Evolutionary conservation across 192 early-diverging fungal genomes (phyloP), one percentile per base, ranked within the genome.

Genomic region (Nowakowskiella sp.): DNA sequence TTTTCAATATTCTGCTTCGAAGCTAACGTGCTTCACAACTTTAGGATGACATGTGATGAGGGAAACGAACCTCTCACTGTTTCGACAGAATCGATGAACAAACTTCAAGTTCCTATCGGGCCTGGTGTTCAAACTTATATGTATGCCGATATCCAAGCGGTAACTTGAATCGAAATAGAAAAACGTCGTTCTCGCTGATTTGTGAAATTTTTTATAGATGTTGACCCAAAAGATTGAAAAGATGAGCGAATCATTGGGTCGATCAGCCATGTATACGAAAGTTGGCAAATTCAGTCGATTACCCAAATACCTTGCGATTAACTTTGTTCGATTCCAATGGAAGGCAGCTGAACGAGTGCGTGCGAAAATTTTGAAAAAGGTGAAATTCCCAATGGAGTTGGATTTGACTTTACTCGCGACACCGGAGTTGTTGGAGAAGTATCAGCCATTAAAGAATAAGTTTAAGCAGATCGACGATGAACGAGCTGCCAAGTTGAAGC

Each of bases 311-410:
- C 62, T 99, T 45, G 83, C 91, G 0, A 73, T 95, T 19, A 78
- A 60, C 6, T 99, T 93, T 67, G 85, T 92, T 30, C 82, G 95
- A 13, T 96, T 97, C 67, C 93, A 88, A 73, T 99, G 94, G 94
- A 94, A 92, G 56, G 62, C 82, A 0, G 62, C 77, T 5, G 86
- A 87, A 51, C 68, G 74, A 27, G 73, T 88, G 6, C 83, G 84
- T 43, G 87, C 91, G 8, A 99, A 99, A 66, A 97, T 99, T 66
- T 65, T 96, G 51, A 90, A 92, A 71, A 86, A 84, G 62, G 94
- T 99, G 42, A 87, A 90, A 63, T 97, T 91, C 61, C 94, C 95
- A 10, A 74, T 93, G 29, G 90, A 93, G 21, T 70, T 94, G 29
- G 94, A 99, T 55, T 83, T 82, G 5, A 73, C 83, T n/a, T 80